Evolutionary conservation across 352 stramenopile species (phyloP).

Genomic region (Phytophthora pini): DNA sequence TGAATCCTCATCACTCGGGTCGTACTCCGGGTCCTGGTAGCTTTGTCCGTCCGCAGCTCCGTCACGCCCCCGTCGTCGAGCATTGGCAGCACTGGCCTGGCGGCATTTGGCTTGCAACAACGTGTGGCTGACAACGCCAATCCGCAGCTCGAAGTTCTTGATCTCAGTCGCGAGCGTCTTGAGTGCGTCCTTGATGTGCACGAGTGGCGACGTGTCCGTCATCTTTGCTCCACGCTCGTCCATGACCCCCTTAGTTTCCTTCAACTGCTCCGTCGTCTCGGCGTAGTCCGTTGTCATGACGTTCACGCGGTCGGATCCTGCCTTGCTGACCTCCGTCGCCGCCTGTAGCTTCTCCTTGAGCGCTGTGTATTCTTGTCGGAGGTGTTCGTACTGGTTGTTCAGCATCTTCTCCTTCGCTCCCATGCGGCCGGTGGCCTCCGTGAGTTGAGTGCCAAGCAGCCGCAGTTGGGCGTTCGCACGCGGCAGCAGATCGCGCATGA

Average conservation of each 20-base stretch:
- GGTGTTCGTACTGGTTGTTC: slow-evolving; percentile 83
- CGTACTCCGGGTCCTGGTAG: slow-evolving; percentile 81
- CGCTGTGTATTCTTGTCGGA: slow-evolving; percentile 68
- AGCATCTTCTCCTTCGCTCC: slow-evolving; percentile 77
- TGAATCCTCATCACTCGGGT: slow-evolving; percentile 84
- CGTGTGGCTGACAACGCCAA: slow-evolving; percentile 83
- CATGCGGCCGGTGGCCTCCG: slow-evolving; percentile 69
- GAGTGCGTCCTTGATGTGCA: slow-evolving; percentile 86
- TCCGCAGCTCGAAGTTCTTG: slow-evolving; percentile 84
- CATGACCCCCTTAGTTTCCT: slow-evolving; percentile 79
- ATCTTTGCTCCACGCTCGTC: slow-evolving; percentile 86
- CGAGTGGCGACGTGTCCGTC: slow-evolving; percentile 85
- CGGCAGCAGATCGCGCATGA: slow-evolving; percentile 68
- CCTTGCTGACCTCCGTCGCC: slow-evolving; percentile 71
- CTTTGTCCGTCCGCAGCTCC: slow-evolving; percentile 39
- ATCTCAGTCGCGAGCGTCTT: slow-evolving; percentile 79
- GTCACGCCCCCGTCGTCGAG: slow-evolving; percentile 41
- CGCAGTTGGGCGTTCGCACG: slow-evolving; percentile 66
- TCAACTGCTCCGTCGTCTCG: slow-evolving; percentile 75
- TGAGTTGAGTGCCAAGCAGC: slow-evolving; percentile 61
- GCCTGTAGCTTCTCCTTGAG: slow-evolving; percentile 71
- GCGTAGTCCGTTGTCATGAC: slow-evolving; percentile 81
- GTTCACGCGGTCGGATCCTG: slow-evolving; percentile 72
- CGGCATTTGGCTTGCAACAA: slow-evolving; percentile 76
- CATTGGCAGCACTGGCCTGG: slow-evolving; percentile 50